Conservation (phyloP, 805 yeast genomes). For the Sugiyamaella chiloensis region DNA sequence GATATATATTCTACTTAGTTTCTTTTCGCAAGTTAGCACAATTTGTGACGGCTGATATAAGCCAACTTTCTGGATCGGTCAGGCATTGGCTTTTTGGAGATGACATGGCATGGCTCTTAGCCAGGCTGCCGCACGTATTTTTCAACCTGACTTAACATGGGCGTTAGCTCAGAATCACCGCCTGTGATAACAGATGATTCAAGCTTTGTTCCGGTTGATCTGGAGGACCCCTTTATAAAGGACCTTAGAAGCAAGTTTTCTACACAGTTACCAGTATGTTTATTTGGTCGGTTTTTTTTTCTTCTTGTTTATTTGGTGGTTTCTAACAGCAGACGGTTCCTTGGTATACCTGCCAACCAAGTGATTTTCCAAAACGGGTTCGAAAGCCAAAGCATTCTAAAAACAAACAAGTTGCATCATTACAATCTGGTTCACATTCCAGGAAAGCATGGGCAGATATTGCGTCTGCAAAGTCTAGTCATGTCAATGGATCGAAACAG, state of each 20-base stretch:
- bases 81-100: too few species aligned
- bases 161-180: too few species aligned
- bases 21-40: too few species aligned
- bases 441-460: conserved; percentile 10
- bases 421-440: background rate
- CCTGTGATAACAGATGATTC: background rate
- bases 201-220: conserved; percentile 16
- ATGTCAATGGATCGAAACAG: too few species aligned
- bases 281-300: background rate
- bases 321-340: conserved; percentile 12
- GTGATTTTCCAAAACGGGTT: conserved; percentile 13
- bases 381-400: conserved; percentile 1
- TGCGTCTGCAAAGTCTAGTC: background rate
- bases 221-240: conserved; percentile 17
- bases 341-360: conserved; percentile 15
- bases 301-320: background rate
- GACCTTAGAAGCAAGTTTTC: conserved; percentile 9
- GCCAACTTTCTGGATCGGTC: too few species aligned
- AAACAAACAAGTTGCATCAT: background rate
- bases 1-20: too few species aligned
- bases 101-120: too few species aligned
- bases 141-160: conserved; percentile 3
- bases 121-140: background rate
- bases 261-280: conserved; percentile 4
- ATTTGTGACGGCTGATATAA: too few species aligned